These are phyloP conservation scores for Pseudoscleropodium purum DNA, from an alignment of 225 moss, liverwort and hornwort species.

Conservation along the genomic window DNA sequence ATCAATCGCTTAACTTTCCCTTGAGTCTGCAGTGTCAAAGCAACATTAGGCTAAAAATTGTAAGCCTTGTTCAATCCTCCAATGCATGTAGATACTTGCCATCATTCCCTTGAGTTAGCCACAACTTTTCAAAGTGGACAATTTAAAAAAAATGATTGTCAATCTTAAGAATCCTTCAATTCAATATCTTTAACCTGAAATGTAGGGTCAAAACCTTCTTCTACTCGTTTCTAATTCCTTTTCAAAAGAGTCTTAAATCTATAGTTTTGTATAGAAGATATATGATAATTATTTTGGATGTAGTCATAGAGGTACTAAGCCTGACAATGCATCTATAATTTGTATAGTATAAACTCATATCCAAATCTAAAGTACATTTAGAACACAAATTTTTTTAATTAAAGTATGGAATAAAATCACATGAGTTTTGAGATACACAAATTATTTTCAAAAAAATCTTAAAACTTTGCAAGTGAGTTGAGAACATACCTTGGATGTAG, in stretches of 20 bases:
- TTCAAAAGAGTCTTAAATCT: neutral
- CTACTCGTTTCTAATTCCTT: accelerated
- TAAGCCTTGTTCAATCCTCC: too few relatives aligned
- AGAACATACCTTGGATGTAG: neutral
- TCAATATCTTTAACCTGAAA: neutral
- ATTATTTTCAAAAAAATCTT: neutral
- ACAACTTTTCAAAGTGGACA: too few relatives aligned
- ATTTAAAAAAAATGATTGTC: neutral
- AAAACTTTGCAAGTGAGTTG: neutral
- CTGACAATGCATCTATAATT: neutral
- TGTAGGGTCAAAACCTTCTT: accelerated
- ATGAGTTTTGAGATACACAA: too few relatives aligned
- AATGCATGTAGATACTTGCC: too few relatives aligned
- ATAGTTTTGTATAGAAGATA: neutral
- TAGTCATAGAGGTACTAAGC: neutral
- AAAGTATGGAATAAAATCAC: too few relatives aligned
- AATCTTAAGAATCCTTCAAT: neutral
- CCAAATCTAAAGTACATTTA: too few relatives aligned
- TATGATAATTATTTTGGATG: too few relatives aligned
- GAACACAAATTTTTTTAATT: too few relatives aligned
- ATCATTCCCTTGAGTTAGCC: too few relatives aligned
- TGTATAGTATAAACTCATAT: neutral
- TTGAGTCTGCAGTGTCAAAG: accelerated
- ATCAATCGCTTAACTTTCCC: too few relatives aligned
- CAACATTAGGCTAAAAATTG: neutral